Evolutionary conservation across 441 rosid species (phyloP), one percentile per base, ranked within the genome.

Genomic region (Lepidium campestre): DNA sequence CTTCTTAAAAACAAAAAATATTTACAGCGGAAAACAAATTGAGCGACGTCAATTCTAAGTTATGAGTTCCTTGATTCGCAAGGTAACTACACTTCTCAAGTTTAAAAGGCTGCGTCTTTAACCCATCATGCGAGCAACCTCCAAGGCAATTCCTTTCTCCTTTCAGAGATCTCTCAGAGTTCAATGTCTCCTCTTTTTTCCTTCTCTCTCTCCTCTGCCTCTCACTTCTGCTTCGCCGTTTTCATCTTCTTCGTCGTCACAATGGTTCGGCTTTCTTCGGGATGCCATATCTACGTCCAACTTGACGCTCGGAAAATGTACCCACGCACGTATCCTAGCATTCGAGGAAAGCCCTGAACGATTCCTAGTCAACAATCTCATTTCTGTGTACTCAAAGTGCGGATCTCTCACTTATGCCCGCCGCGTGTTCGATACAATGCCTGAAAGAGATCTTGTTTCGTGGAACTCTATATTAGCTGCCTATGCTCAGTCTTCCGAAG

Each of bases 401-500:
- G 80, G 83, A 14, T 77, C 77, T 37, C 79, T 74, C 31, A 17
- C 13, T 37, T 74, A 74, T 12, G 83, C 83, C 6, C 83, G 83
- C 70, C 65, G 44, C 12, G 65, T 80, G 79, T 80, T 80, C 62
- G 83, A 80, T 45, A 29, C 31, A 77, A 80, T 72, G 73, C 72
- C 60, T 49, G 73, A 74, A 0, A 70, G 75, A 64, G 83, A 80
- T 53, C 79, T 80, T 19, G 75, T 80, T 41, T 72, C 83, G 27
- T 80, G 79, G 81, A 80, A 80, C 63, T 77, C 83, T 23, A 61
- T 80, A 48, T 40, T 80, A 45, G 77, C 80, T 59, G 79, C 79
- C 11, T 80, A 80, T 74, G 81, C 83, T 0, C 81, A 68, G 35
- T 68, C 41, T 23, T 72, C 58, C 3, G 48, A 54, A 20, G 66